Evolutionary conservation across 1,139 yeast species (phyloP).

Genomic region (Taphrina populina): DNA sequence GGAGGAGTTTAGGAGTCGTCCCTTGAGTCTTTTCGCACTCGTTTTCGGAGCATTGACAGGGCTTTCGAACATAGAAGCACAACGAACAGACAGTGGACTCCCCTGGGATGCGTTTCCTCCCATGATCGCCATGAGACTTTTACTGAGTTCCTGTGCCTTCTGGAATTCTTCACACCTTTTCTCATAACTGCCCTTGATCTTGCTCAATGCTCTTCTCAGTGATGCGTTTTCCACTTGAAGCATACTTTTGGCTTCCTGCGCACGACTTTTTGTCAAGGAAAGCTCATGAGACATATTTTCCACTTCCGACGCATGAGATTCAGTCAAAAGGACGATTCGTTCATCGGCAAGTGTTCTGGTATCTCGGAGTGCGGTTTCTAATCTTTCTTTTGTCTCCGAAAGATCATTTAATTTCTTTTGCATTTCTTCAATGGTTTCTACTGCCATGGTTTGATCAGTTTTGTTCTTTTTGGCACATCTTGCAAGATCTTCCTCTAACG

Average conservation of each 20-base stretch:
- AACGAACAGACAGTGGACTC: background rate
- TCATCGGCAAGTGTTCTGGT: constrained; percentile 18
- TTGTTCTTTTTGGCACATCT: background rate
- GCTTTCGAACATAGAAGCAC: background rate
- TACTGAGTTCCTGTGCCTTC: constrained; percentile 22
- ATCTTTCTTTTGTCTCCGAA: background rate
- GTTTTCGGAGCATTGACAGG: background rate
- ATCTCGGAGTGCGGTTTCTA: background rate
- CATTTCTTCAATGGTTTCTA: background rate
- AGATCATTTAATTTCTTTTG: background rate
- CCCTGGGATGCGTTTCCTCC: constrained; percentile 3
- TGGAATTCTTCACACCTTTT: constrained; percentile 15
- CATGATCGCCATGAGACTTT: constrained; percentile 26
- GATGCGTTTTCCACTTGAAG: background rate
- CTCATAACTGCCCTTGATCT: constrained; percentile 14
- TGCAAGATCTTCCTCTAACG: background rate
- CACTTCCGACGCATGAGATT: constrained; percentile 9
- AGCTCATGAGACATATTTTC: constrained; percentile 14
- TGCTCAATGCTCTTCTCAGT: constrained; percentile 1
- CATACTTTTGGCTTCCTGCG: background rate
- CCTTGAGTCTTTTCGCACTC: background rate
- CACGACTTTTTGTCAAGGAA: background rate
- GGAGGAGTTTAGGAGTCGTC: background rate
- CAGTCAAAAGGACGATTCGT: constrained; percentile 9
- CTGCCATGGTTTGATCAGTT: background rate